Percentiles rank a stretch among this genome's conserved stretches.
Evolutionary conservation across 306 rosid genomes (phyloP).

Genomic region (Vigna angularis): DNA sequence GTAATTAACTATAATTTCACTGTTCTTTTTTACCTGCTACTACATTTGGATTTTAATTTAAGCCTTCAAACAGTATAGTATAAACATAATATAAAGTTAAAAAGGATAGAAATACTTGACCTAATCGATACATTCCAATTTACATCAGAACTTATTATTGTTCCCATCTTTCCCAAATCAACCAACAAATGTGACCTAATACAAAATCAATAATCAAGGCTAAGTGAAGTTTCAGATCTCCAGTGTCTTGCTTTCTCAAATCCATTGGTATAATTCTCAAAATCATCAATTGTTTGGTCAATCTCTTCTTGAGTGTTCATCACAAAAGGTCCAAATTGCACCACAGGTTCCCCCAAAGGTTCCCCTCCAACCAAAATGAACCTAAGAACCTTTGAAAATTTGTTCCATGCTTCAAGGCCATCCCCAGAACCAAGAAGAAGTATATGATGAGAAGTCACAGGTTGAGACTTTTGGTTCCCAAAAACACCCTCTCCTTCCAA

Average conservation of each 20-base stretch:
- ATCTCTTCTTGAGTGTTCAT: conserved; percentile 93
- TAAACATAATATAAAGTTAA: neutral
- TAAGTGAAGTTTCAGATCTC: conserved; percentile 67
- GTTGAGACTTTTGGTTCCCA: conserved; percentile 56
- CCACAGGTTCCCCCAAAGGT: conserved; percentile 82
- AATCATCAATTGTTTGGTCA: conserved; percentile 87
- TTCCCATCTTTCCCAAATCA: conserved; percentile 9
- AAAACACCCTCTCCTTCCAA: conserved; percentile 94
- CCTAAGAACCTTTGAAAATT: conserved; percentile 66
- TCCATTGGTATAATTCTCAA: conserved; percentile 81
- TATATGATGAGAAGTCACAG: conserved; percentile 67
- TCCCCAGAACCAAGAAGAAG: conserved; percentile 89
- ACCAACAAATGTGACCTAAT: conserved; percentile 26
- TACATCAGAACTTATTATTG: conserved; percentile 29
- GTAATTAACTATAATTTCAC: neutral
- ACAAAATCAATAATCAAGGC: conserved; percentile 49
- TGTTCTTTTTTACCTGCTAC: neutral
- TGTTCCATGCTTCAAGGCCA: conserved; percentile 88
- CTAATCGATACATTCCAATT: conserved; percentile 40
- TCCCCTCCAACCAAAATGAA: conserved; percentile 89
- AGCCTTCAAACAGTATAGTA: neutral
- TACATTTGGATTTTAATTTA: neutral
- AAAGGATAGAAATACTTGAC: conserved; percentile 19
- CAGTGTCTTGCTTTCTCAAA: conserved; percentile 96
- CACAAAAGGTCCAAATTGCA: conserved; percentile 94